Evolutionary conservation across 192 early-diverging fungal genomes (phyloP).

Genomic region (Gamsiella multidivaricata): DNA sequence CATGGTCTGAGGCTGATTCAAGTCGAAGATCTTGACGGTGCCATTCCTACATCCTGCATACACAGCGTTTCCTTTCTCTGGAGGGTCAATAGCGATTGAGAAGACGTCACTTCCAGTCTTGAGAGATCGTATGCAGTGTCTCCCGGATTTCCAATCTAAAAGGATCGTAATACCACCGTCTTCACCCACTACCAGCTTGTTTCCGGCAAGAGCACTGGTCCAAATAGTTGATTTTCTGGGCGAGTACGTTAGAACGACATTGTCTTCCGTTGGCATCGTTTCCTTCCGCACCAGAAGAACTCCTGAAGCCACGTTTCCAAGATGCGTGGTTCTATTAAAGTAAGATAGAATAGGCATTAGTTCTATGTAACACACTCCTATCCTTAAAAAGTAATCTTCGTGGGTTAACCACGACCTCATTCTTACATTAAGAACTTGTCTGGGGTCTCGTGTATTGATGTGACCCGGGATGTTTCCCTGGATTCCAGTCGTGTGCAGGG

Average conservation of each 20-base stretch:
- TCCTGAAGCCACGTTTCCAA: conserved; percentile 35
- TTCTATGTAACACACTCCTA: too few relatives aligned
- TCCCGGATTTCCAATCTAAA: conserved; percentile 17
- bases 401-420: neutral
- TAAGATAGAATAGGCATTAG: neutral
- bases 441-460: too few relatives aligned
- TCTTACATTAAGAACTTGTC: too few relatives aligned
- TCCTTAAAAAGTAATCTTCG: neutral
- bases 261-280: neutral
- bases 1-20: conserved; percentile 13
- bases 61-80: conserved; percentile 5
- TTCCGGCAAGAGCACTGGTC: conserved; percentile 14
- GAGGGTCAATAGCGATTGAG: conserved; percentile 28
- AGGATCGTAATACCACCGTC: conserved; percentile 21
- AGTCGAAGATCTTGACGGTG: conserved; percentile 26
- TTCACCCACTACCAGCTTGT: conserved; percentile 20
- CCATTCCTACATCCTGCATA: conserved; percentile 52
- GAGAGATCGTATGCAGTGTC: neutral
- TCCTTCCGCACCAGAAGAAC: conserved; percentile 8
- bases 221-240: conserved; percentile 36
- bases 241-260: neutral
- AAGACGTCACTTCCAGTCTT: conserved; percentile 51
- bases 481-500: too few relatives aligned
- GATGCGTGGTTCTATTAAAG: conserved; percentile 25
- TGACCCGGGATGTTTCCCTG: too few relatives aligned